Percentiles rank a stretch among this genome's conserved stretches.
Conservation (phyloP, 139 green algal genomes). For the Eudorina sp. region DNA sequence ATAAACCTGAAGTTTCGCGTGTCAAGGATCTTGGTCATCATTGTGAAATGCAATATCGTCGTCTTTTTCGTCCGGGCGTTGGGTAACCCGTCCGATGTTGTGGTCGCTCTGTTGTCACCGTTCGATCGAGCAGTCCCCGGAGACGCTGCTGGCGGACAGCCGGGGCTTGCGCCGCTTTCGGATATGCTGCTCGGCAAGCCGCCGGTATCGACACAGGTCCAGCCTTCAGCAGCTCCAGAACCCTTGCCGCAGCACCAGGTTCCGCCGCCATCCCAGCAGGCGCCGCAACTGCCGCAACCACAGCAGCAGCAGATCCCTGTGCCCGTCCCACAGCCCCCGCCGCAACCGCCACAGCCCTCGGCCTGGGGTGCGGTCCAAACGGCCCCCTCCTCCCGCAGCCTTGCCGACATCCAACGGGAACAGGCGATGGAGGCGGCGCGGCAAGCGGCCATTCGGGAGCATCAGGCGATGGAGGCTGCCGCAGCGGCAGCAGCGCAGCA, state of each 20-base stretch:
- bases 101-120: too few species aligned
- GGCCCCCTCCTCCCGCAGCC: neutral
- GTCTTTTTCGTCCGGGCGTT: too few species aligned
- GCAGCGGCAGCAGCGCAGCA: neutral
- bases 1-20: too few species aligned
- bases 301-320: slow-evolving; percentile 16
- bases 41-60: too few species aligned
- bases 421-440: slow-evolving; percentile 44
- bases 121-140: neutral
- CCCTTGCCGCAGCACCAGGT: neutral
- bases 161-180: neutral
- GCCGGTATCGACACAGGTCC: neutral
- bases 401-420: slow-evolving; percentile 54
- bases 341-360: neutral
- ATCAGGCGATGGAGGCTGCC: neutral
- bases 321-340: neutral
- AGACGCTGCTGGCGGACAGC: neutral
- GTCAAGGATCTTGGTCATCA: too few species aligned
- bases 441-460: neutral
- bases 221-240: slow-evolving; percentile 27
- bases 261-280: neutral
- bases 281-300: slow-evolving; percentile 48
- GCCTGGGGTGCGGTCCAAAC: slow-evolving; percentile 40
- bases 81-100: too few species aligned
- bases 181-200: neutral